phyloP scores from a whole-genome alignment of 2,329 filamentous ascomycete genomes.

The Paecilomyces sp. region DNA sequence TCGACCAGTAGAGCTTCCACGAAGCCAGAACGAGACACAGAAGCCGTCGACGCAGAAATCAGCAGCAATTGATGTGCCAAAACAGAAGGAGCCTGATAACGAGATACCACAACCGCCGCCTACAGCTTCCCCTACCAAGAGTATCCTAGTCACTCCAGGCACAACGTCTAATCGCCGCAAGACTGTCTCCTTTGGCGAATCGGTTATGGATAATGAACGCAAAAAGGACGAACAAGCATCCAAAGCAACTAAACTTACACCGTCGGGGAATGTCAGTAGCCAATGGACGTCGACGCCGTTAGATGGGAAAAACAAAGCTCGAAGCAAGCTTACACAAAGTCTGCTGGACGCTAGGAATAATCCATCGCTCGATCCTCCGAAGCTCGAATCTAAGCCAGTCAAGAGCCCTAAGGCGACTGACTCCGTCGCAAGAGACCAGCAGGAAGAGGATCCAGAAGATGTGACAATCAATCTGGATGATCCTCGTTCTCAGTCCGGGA shows the following conservation, averaged over 20 bases:
- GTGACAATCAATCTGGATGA: conserved; percentile 48
- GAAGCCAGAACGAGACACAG: conserved; percentile 12
- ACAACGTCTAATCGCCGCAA: conserved; percentile 51
- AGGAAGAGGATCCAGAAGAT: conserved; percentile 32
- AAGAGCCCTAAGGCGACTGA: conserved; percentile 9
- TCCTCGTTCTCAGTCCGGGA: conserved; percentile 51
- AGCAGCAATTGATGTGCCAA: conserved; percentile 11
- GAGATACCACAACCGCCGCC: conserved; percentile 19
- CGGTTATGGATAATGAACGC: conserved; percentile 50
- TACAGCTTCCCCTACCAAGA: conserved; percentile 49
- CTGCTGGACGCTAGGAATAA: conserved; percentile 32
- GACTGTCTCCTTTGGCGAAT: conserved; percentile 54
- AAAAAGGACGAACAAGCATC: conserved; percentile 42
- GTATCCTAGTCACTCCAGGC: conserved; percentile 58
- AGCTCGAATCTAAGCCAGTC: conserved; percentile 13
- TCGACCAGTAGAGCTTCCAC: conserved; percentile 11
- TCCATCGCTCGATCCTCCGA: conserved; percentile 16
- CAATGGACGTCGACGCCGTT: conserved; percentile 30
- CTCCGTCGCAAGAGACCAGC: conserved; percentile 1
- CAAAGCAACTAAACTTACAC: conserved; percentile 37
- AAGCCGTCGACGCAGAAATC: conserved; percentile 10
- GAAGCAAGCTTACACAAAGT: conserved; percentile 35
- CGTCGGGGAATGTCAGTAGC: conserved; percentile 40
- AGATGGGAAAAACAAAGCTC: conserved; percentile 25
- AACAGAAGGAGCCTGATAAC: conserved; percentile 13